Evolutionary conservation across 75 land plant species (phyloP), one percentile per base, ranked within the genome.

Genomic region (Isoetes taiwanensis): DNA sequence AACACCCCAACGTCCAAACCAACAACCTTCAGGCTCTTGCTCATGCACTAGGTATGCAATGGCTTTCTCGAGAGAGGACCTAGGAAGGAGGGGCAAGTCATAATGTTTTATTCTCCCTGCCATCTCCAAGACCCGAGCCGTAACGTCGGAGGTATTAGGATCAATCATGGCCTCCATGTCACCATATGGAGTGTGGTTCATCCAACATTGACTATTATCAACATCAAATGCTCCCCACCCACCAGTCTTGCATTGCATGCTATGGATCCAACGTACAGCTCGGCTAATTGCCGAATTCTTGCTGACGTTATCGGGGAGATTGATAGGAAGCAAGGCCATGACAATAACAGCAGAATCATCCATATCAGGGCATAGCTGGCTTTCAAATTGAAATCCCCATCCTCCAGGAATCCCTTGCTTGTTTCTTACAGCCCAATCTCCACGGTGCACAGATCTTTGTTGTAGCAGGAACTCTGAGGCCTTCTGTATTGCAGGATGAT

Each of bases 1-100:
- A 14, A 57, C 59, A 4, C 59, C 59, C 59, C 59, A 57, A 2
- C 59, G 6, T 12, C 59, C 59, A 19, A 33, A 57, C 59, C 59
- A 57, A 26, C 19, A 57, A 8, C 59, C 59, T 6, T 57, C 59
- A 16, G 59, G 9, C 59, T 57, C 52, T 16, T 53, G 56, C 56
- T 53, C 56, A 12, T 26, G 2, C 56, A 2, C 8, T 5, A 53
- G 56, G 56, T 53, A 53, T 4, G 23, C 56, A 3, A 53, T 5
- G 9, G n/a, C 56, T 16, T 32, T 20, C 3, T 53, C 56, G 4
- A 3, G 8, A 6, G 28, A 10, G 9, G 56, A 6, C n/a, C 32
- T 29, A 29, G 56, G 56, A 29, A 24, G 26, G n/a, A n/a, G n/a
- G n/a, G n/a, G n/a, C 26, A 10, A 4, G 8, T 2, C 30, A 32